Base-by-base conservation (phyloP, 768 basidiomycete genomes). In the Melanogaster broomeanus region DNA sequence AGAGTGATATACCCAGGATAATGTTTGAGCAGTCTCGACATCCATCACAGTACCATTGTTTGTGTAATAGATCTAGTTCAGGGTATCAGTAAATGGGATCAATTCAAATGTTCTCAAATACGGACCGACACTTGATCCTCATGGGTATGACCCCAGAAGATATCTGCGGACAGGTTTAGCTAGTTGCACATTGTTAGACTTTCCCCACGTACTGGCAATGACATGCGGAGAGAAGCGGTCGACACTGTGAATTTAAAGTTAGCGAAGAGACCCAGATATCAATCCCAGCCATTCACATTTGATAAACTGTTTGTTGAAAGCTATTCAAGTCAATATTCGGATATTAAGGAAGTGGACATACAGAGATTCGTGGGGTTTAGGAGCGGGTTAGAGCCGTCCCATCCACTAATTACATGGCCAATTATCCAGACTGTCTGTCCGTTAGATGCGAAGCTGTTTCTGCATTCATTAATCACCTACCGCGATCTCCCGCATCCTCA, bases 221-320 rank as follows among this genome's bases (percentile, higher is more conserved):
- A 88, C 87, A 59, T 89, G 87, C 27, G 87, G 87, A 8, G 86
- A 84, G 66, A 77, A 89, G n/a, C 87, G 84, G 59, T 89, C 87
- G 49, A 89, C 82, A 48, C 86, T 88, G 45, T 37, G 30, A 38
- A 48, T 7, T 45, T 19, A 33, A 53, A 11, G 30, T 50, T 31
- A 55, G 38, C 24, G 39, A 28, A 31, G 24, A 37, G 19, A 22
- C 0, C 3, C 45, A 4, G 25, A 10, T 18, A 46, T 48, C 35
- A 27, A 42, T 27, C 22, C 33, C 18, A 21, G 22, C 19, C 16
- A 9, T 34, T 42, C 39, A 80, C 78, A 80, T 80, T 57, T 80
- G 79, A 57, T 80, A 79, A 61, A 73, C 77, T 79, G 52, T 45
- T 6, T 10, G 39, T 22, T 4, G 9, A 16, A 35, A 22, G 21